Evolutionary conservation across 2,329 filamentous ascomycete genomes (phyloP), one percentile per base, ranked within the genome.

Genomic region (Fusarium neocosmosporiellum): DNA sequence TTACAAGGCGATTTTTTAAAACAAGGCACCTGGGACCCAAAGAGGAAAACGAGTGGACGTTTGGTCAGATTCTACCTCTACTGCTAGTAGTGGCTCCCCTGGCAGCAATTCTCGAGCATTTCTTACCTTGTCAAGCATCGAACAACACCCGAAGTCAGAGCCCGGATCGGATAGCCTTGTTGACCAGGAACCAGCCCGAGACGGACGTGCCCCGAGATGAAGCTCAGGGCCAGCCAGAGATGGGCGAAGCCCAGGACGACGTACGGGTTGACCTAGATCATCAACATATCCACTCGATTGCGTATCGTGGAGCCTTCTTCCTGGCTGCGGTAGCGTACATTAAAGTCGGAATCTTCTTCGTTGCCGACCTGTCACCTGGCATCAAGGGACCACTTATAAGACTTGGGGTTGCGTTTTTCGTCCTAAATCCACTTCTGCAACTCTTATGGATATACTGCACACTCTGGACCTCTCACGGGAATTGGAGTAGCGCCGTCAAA

Each of bases 31-130:
- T 7, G 0, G n/a, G 57, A 1, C 8, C 29, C 0, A 14, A 13
- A 8, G 66, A 66, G 0, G 65, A 66, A 1, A 34, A 22, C 10
- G 4, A 69, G 9, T 70, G 61, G 68, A 55, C 37, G 0, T 70
- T 70, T n/a, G 66, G 68, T 0, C 66, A 70, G 14, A 0, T 59
- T 16, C 37, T 70, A 2, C 66, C 68, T 1, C 4, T 69, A 0
- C 24, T 70, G 3, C 24, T 70, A 4, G 33, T 66, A 1, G 1
- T 59, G 3, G 65, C 48, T 0, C 68, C 66, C 0, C 9, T 57
- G 1, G 37, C 33, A 18, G 5, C 54, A 20, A 16, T 59, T 1
- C 14, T 64, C 3, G 53, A 67, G 43, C 41, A 37, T 3, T 48
- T 57, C 8, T 11, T 63, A 1, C 10, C 29, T 11, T 7, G 5